These are phyloP conservation scores for Tetrahymena malaccensis DNA, from an alignment of 73 alveolate genomes.

Conservation along the genomic window DNA sequence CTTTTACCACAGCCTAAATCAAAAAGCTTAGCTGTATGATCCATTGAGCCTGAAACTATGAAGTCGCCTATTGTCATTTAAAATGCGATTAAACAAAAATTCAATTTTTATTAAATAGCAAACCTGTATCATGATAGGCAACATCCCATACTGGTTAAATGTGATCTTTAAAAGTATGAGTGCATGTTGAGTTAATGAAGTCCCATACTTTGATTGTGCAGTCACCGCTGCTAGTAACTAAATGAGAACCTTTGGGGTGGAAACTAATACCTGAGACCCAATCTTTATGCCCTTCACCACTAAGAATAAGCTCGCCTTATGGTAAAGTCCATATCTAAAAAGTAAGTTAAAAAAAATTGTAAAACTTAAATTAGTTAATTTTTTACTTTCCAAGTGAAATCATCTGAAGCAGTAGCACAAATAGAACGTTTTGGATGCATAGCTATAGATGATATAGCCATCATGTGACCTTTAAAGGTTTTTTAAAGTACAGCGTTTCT, in stretches of 20 bases:
- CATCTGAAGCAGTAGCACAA: conserved; percentile 98
- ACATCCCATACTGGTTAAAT: conserved; percentile 93
- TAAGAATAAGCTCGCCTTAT: conserved; percentile 91
- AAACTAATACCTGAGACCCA: conserved; percentile 97
- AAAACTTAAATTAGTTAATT: background rate
- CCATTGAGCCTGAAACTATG: conserved; percentile 93
- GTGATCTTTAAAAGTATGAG: conserved; percentile 94
- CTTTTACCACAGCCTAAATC: conserved; percentile 82
- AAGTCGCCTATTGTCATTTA: conserved; percentile 94
- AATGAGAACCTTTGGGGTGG: conserved; percentile 95
- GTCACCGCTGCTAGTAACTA: conserved; percentile 97
- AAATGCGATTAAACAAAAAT: background rate
- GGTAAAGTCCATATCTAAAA: conserved; percentile 17
- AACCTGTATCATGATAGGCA: conserved; percentile 37
- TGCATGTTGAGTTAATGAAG: conserved; percentile 95
- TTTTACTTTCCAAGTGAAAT: conserved; percentile 99
- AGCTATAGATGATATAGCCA: conserved; percentile 89
- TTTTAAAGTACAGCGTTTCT: conserved; percentile 37
- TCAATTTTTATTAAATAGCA: background rate
- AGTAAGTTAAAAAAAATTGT: background rate
- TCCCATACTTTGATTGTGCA: conserved; percentile 98
- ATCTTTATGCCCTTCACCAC: conserved; percentile 99
- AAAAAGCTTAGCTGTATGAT: conserved; percentile 94
- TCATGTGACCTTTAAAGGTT: conserved; percentile 93
- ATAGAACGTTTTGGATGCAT: conserved; percentile 90